These are phyloP conservation scores for Russula emetica DNA, from an alignment of 768 basidiomycete species.

Conservation along the genomic window DNA sequence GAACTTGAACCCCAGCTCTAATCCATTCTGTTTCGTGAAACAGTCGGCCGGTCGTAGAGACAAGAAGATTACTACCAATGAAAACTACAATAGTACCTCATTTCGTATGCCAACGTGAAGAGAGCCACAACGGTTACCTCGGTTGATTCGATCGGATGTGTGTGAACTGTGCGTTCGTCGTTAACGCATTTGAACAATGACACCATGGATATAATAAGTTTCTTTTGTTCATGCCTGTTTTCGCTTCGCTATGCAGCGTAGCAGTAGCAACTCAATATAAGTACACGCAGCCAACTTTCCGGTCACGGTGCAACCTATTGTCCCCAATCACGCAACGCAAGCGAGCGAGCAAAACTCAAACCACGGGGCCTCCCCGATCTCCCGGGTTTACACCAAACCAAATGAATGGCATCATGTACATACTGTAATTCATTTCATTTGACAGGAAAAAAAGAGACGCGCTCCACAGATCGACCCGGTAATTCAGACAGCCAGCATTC, in stretches of 20 bases:
- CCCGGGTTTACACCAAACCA: neutral
- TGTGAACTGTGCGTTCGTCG: neutral
- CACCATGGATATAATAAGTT: neutral
- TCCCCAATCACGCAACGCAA: neutral
- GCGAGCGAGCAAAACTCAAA: neutral
- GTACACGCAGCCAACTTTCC: neutral
- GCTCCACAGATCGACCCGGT: neutral
- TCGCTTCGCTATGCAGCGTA: neutral
- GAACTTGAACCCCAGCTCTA: no score
- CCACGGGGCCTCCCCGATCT: neutral
- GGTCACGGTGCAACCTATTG: neutral
- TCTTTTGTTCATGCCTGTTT: neutral
- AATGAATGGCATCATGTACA: neutral
- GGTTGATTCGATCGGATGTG: neutral
- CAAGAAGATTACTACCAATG: neutral
- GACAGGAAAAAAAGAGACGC: neutral
- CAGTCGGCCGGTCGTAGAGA: no score
- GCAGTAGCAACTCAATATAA: neutral
- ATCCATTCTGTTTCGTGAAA: no score
- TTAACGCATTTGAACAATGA: neutral
- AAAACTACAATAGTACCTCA: neutral
- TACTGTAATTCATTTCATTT: neutral
- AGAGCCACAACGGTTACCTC: neutral
- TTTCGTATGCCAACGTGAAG: neutral
- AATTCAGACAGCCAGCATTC: neutral